Percentiles rank a stretch among this genome's conserved stretches.
phyloP scores from a whole-genome alignment of 192 early-diverging fungal genomes.

The Phycomyces blakesleeanus region DNA sequence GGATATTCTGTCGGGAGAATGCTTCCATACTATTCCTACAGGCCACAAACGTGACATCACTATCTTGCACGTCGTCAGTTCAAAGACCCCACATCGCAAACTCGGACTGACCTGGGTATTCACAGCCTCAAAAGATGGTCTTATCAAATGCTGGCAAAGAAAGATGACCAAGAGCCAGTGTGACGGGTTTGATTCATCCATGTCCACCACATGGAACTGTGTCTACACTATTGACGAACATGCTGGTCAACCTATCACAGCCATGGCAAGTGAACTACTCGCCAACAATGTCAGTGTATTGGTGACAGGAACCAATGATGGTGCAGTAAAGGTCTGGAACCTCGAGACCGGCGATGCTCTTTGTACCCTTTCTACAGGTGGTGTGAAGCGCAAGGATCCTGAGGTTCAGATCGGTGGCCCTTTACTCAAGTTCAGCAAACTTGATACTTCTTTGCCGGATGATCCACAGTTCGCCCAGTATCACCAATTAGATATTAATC shows the following conservation, averaged over 20 bases:
- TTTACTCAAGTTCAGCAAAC: conserved; percentile 2
- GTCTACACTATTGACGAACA: conserved; percentile 23
- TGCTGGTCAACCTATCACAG: conserved; percentile 9
- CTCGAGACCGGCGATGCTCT: conserved; percentile 20
- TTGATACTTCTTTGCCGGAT: background rate
- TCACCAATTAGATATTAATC: background rate
- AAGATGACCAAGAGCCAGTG: background rate
- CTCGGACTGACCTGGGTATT: conserved; percentile 16
- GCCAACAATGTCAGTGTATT: conserved; percentile 23
- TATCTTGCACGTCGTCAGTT: conserved; percentile 10
- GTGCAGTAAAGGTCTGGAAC: conserved; percentile 32
- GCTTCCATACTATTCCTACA: conserved; percentile 15
- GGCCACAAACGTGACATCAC: conserved; percentile 18
- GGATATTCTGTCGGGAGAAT: conserved; percentile 26
- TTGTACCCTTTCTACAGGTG: conserved; percentile 22
- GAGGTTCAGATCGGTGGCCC: conserved; percentile 7
- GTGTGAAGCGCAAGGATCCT: background rate
- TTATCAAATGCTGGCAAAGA: conserved; percentile 25
- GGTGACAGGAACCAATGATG: conserved; percentile 25
- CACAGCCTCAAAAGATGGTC: conserved; percentile 28
- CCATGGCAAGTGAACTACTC: conserved; percentile 11
- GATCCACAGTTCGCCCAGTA: background rate
- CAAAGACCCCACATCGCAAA: conserved; percentile 3
- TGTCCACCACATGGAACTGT: conserved; percentile 10
- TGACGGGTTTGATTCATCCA: background rate